Evolutionary conservation across 1,139 yeast genomes (phyloP).

Genomic region (Geotrichum bryndzae): DNA sequence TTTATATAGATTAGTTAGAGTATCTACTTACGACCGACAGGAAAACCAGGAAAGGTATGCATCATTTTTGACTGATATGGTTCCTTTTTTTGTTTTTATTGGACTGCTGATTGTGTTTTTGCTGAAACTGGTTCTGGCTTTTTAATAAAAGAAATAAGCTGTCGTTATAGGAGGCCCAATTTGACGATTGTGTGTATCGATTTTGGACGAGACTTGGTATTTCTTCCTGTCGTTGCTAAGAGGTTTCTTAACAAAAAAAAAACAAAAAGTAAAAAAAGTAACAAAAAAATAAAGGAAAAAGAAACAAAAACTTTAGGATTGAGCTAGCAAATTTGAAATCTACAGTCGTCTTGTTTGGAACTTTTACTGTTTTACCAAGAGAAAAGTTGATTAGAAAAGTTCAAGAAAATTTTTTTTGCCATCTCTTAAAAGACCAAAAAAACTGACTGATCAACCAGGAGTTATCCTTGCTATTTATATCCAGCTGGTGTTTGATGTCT

Average conservation of each 20-base stretch:
- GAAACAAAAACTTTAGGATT: too few species aligned
- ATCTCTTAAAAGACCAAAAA: too few species aligned
- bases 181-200: background rate
- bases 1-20: background rate
- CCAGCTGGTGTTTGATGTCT: background rate
- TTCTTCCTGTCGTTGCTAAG: background rate
- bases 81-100: background rate
- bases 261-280: background rate
- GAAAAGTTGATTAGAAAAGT: too few species aligned
- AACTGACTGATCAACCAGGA: background rate
- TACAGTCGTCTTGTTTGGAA: too few species aligned
- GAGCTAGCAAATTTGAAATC: too few species aligned
- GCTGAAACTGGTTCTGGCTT: background rate
- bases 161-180: background rate
- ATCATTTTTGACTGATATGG: background rate
- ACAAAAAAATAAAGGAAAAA: too few species aligned
- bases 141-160: background rate
- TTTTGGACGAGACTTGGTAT: background rate
- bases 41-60: background rate
- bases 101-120: background rate
- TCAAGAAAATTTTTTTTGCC: too few species aligned
- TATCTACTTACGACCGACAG: background rate
- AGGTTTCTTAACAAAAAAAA: background rate
- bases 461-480: too few species aligned
- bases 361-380: too few species aligned